Percentiles rank a stretch among this genome's conserved stretches.
Evolutionary conservation across 345 rosid species (phyloP).

Genomic region (Lepidium aucheri): DNA sequence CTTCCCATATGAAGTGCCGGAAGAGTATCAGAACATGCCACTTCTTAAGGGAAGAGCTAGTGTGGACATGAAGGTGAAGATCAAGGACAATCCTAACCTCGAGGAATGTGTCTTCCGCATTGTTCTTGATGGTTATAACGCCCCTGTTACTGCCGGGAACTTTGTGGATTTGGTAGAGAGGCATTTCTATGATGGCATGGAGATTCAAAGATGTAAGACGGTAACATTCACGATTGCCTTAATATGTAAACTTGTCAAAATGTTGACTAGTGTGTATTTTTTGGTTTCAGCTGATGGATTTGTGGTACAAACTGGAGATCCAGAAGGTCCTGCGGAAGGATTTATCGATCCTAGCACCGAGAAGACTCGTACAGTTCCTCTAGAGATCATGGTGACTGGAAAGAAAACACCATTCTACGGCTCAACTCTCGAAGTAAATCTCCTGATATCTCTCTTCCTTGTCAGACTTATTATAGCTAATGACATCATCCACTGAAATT

Average conservation of each 20-base stretch:
- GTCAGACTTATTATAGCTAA: too few species aligned
- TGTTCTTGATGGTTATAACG: slow-evolving; percentile 92
- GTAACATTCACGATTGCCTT: neutral
- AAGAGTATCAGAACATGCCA: slow-evolving; percentile 76
- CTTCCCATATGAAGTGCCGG: slow-evolving; percentile 90
- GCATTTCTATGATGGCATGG: slow-evolving; percentile 97
- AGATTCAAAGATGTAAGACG: slow-evolving; percentile 84
- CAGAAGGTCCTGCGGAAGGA: slow-evolving; percentile 96
- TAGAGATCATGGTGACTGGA: slow-evolving; percentile 79
- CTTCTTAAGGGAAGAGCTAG: slow-evolving; percentile 91
- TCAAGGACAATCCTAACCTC: slow-evolving; percentile 88
- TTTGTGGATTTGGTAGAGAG: slow-evolving; percentile 86
- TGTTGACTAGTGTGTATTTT: neutral
- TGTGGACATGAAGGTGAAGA: slow-evolving; percentile 97
- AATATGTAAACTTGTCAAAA: too few species aligned
- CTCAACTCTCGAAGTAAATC: slow-evolving; percentile 65
- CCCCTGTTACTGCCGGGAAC: slow-evolving; percentile 94
- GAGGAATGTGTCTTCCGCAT: slow-evolving; percentile 81
- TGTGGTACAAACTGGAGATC: slow-evolving; percentile 98
- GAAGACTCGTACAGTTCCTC: slow-evolving; percentile 72
- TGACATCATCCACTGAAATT: neutral
- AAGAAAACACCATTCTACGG: slow-evolving; percentile 80
- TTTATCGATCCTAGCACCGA: slow-evolving; percentile 95
- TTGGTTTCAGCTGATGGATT: slow-evolving; percentile 87
- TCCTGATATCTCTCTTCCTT: neutral